A percentile compares a stretch with the other conserved stretches of the same genome.
phyloP scores from a whole-genome alignment of 73 alveolate genomes.

The Paraurostyla sp. region DNA sequence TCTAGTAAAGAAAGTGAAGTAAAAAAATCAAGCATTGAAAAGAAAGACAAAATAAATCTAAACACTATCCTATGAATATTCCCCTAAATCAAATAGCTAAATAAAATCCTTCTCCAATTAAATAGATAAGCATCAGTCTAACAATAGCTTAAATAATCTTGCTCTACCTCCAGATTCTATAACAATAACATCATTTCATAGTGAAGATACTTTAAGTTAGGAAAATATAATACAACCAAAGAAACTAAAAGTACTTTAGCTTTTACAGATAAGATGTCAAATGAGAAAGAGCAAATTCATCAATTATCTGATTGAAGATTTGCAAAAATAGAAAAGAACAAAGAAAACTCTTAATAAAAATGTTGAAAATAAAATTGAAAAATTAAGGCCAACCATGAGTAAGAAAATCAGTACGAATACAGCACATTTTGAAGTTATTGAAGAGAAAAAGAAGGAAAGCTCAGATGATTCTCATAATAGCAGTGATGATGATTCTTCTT shows the following conservation, averaged over 20 bases:
- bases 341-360: neutral
- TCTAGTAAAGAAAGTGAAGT: neutral
- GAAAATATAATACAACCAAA: neutral
- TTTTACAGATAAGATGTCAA: neutral
- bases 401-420: neutral
- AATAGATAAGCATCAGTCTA: too few relatives aligned
- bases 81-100: neutral
- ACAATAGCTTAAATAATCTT: too few relatives aligned
- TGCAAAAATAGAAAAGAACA: neutral
- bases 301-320: neutral
- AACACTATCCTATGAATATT: neutral
- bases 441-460: conserved; percentile 30
- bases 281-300: neutral
- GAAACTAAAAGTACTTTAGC: neutral
- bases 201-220: neutral
- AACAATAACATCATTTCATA: too few relatives aligned
- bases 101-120: neutral
- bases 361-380: neutral
- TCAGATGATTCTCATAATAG: conserved; percentile 3
- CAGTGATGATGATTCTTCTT: conserved; percentile 7
- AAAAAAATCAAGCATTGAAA: neutral
- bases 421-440: neutral
- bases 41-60: neutral
- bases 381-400: neutral
- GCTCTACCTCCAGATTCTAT: too few relatives aligned